These are phyloP conservation scores for Oidium heveae DNA, from an alignment of 2,329 filamentous ascomycete genomes.

Conservation along the genomic window DNA sequence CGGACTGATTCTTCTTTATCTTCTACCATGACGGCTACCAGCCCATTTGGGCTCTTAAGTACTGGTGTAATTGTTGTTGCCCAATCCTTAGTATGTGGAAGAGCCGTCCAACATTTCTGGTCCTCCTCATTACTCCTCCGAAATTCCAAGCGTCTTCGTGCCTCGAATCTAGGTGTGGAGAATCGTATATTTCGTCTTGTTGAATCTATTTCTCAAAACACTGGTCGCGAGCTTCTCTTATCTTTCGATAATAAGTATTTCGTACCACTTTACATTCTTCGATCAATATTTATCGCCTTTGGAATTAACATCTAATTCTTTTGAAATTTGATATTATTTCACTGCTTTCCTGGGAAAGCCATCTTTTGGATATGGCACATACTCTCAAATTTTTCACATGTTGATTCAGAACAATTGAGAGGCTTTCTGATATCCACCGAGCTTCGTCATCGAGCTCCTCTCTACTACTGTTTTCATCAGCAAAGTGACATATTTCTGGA, in stretches of 20 bases:
- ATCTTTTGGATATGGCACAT: not conserved
- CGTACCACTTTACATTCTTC: not conserved
- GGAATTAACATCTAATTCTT: not conserved
- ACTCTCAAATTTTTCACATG: not conserved
- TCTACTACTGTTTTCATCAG: not conserved
- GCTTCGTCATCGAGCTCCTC: not conserved
- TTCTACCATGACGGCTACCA: too few relatives aligned
- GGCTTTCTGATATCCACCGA: not conserved
- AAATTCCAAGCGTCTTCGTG: not conserved
- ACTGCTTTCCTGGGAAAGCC: not conserved
- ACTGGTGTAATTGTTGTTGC: not conserved
- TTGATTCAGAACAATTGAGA: not conserved
- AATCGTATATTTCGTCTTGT: not conserved
- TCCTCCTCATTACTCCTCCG: not conserved
- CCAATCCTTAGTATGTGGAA: not conserved
- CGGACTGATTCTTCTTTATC: too few relatives aligned
- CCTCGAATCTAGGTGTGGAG: not conserved
- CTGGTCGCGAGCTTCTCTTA: not conserved
- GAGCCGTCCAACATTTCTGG: not conserved
- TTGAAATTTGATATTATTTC: not conserved
- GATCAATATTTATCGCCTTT: not conserved
- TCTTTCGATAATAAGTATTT: not conserved
- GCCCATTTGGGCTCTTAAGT: too few relatives aligned
- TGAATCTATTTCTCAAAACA: not conserved
- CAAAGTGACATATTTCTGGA: not conserved